Conservation (phyloP, 768 basidiomycete species). For the Dioszegia hungarica region DNA sequence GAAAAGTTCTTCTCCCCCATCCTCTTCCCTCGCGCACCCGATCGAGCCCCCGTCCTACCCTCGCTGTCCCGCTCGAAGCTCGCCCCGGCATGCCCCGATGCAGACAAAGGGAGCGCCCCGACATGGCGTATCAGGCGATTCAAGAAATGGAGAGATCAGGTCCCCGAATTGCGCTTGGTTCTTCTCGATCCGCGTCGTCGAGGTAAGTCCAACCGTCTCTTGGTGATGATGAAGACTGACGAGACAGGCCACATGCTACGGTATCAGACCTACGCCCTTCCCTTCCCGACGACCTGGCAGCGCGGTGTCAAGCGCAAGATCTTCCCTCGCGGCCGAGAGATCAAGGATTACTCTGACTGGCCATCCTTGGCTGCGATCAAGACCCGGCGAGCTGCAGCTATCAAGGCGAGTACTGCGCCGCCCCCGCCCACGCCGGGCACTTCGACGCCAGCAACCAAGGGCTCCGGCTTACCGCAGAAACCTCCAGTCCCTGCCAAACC, state of each 20-base stretch:
- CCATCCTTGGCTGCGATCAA: background rate
- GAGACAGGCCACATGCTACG: constrained; percentile 15
- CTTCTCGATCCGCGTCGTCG: constrained; percentile 19
- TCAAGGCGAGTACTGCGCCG: background rate
- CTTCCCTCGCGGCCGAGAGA: background rate
- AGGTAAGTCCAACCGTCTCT: constrained; percentile 10
- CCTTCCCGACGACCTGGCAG: background rate
- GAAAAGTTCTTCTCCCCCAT: background rate
- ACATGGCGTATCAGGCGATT: constrained; percentile 15
- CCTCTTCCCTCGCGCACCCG: constrained; percentile 3
- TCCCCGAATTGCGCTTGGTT: constrained; percentile 3
- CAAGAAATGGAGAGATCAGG: constrained; percentile 20
- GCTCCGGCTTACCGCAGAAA: background rate
- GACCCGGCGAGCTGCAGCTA: background rate
- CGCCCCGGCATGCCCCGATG: constrained; percentile 12
- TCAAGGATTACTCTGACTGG: constrained; percentile 2
- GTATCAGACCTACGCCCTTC: constrained; percentile 21
- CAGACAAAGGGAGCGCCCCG: constrained; percentile 14
- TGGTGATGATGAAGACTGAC: background rate
- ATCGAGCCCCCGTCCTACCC: constrained; percentile 6
- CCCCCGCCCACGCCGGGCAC: background rate
- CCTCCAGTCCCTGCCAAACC: background rate
- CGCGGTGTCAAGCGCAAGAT: constrained; percentile 1
- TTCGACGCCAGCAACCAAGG: background rate
- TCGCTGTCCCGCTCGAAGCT: constrained; percentile 10